phyloP scores from a whole-genome alignment of 306 rosid genomes.

The Crotalaria pallida region DNA sequence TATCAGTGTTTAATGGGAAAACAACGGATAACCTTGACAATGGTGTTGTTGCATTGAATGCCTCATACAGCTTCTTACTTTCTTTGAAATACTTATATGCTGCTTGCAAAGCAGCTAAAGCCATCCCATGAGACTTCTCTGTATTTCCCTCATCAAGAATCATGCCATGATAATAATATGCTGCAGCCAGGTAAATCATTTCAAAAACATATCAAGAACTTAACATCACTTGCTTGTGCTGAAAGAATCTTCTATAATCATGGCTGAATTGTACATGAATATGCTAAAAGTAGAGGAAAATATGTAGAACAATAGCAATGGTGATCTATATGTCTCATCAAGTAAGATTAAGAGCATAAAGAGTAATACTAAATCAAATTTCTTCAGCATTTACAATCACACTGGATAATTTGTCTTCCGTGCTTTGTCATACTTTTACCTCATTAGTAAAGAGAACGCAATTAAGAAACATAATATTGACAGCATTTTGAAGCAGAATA shows the following conservation, averaged over 20 bases:
- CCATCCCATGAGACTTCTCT: slow-evolving; percentile 93
- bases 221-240: background rate
- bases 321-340: background rate
- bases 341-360: background rate
- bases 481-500: background rate
- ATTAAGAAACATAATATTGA: background rate
- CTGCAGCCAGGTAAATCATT: slow-evolving; percentile 71
- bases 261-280: background rate
- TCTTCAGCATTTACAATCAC: background rate
- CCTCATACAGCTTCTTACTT: slow-evolving; percentile 79
- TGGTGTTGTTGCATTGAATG: slow-evolving; percentile 70
- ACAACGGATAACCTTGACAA: slow-evolving; percentile 57
- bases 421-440: background rate
- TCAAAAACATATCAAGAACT: slow-evolving; percentile 13
- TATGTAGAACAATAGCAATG: background rate
- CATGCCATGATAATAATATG: slow-evolving; percentile 92
- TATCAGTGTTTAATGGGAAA: background rate
- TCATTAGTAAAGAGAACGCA: background rate
- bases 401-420: background rate
- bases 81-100: slow-evolving; percentile 94
- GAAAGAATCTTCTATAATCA: background rate
- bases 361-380: background rate
- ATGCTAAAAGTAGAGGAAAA: slow-evolving; percentile 6
- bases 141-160: slow-evolving; percentile 99
- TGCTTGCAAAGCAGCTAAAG: slow-evolving; percentile 97